Conservation (phyloP, 768 basidiomycete genomes). For the Cystobasidiopsis lactophilus region DNA sequence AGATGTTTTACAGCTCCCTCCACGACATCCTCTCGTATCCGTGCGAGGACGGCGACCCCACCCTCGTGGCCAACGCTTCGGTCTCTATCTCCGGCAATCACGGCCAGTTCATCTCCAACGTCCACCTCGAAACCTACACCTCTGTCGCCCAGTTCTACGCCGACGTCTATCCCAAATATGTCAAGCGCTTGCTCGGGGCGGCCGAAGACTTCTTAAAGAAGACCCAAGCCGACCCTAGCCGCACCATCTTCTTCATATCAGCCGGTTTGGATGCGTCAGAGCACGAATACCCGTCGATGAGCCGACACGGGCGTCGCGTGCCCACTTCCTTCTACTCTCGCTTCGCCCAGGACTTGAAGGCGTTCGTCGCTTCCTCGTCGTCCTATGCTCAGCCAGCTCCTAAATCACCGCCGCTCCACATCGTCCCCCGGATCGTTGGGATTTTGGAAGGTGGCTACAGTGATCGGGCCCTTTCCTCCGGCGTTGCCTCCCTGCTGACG, state of each 20-base stretch:
- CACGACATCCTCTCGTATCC: conserved; percentile 49
- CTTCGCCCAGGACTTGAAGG: conserved; percentile 49
- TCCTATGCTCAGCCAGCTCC: background rate
- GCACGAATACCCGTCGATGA: conserved; percentile 78
- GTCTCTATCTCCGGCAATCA: conserved; percentile 54
- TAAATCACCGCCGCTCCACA: conserved; percentile 25
- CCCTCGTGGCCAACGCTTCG: conserved; percentile 67
- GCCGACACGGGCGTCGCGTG: conserved; percentile 69
- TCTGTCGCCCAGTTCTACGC: conserved; percentile 56
- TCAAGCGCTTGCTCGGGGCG: conserved; percentile 38
- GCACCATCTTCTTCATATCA: conserved; percentile 61
- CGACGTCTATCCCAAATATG: conserved; percentile 44
- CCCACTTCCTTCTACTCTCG: conserved; percentile 65
- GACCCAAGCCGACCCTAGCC: conserved; percentile 38
- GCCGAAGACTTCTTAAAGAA: conserved; percentile 48
- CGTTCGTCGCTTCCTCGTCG: conserved; percentile 33
- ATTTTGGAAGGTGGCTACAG: conserved; percentile 92
- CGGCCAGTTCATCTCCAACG: conserved; percentile 68
- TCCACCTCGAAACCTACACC: conserved; percentile 54
- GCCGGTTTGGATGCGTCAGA: conserved; percentile 75
- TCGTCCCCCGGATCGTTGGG: conserved; percentile 51
- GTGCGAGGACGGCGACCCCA: conserved; percentile 51
- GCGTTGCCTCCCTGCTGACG: conserved; percentile 19
- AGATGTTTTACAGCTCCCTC: conserved; percentile 72
- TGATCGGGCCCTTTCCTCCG: conserved; percentile 65